Base-by-base conservation (phyloP, 225 moss, liverwort and hornwort genomes). In the Physcomitrium patens region DNA sequence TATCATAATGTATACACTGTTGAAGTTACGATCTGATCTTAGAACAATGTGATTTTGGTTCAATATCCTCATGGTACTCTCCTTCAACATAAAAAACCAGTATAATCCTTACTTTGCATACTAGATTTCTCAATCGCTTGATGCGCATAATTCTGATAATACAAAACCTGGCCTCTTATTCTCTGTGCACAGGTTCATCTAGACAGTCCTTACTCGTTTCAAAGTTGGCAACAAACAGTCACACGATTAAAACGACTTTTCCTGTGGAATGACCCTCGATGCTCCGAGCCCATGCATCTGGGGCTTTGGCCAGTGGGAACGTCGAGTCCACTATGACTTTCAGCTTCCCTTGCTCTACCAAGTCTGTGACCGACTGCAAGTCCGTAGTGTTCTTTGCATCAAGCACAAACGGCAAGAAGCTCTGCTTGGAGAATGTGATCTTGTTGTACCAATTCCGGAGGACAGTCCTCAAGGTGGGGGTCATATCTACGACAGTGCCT, bases 221-320 rank as follows among this genome's bases (percentile, higher is more conserved):
- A 37, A 4, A 7, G 31, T 37, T 37, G 2, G 31, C 31, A 4
- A 37, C 7, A 7, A 37, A 37, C 31, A 37, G 31, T 83, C 68
- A 80, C 70, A 80, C 69, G 58, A 70, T 59, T 0, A 83, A 20
- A 18, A 89, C 93, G 8, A 96, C 54, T 70, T 96, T 96, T 1
- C 95, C 93, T 17, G 93, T 89, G 55, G 90, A 75, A 37, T 96
- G 95, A 1, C 93, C 95, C 47, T 84, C 87, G 8, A 87, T 80
- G 72, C 95, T 91, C 61, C 83, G 72, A 7, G 88, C 76, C 95
- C 93, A 96, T 0, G 93, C 95, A 0, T 90, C 93, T 48, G 61
- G 26, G 7, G 82, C 91, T 54, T 85, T 72, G 9, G 67, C 56
- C 12, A 96, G 41, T 1, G 91, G 68, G 26, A 70, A 85, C 1